A percentile compares a stretch with the other conserved stretches of the same genome.
These are phyloP conservation scores for Rhizomucor miehei DNA, from an alignment of 371 early-diverging fungal genomes.

Conservation along the genomic window DNA sequence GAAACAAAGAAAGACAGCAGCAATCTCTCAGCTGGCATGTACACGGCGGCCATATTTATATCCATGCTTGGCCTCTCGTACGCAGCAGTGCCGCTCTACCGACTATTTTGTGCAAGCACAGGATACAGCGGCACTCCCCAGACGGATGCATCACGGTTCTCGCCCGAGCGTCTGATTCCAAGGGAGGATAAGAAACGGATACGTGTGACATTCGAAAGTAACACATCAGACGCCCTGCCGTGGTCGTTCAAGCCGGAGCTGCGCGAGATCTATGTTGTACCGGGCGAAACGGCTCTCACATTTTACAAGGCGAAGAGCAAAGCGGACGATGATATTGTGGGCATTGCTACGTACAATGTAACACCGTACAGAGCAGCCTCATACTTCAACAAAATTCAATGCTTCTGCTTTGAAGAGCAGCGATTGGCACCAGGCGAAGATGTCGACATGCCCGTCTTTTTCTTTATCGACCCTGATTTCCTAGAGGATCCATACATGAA, in stretches of 20 bases:
- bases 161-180: slow-evolving; percentile 60
- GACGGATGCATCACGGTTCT: slow-evolving; percentile 56
- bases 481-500: slow-evolving; percentile 93
- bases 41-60: slow-evolving; percentile 81
- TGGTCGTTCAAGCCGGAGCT: slow-evolving; percentile 94
- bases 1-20: background rate
- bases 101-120: slow-evolving; percentile 90
- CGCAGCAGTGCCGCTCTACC: slow-evolving; percentile 95
- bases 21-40: slow-evolving; percentile 52
- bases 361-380: slow-evolving; percentile 89
- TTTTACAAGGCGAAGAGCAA: slow-evolving; percentile 95
- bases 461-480: slow-evolving; percentile 98
- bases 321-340: slow-evolving; percentile 88
- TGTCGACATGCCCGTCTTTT: slow-evolving; percentile 99
- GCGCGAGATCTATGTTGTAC: slow-evolving; percentile 79
- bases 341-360: slow-evolving; percentile 97
- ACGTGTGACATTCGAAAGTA: slow-evolving; percentile 82
- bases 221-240: slow-evolving; percentile 76
- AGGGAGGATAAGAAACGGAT: slow-evolving; percentile 58
- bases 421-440: slow-evolving; percentile 87
- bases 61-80: slow-evolving; percentile 87
- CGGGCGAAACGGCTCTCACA: slow-evolving; percentile 96
- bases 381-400: slow-evolving; percentile 98
- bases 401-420: slow-evolving; percentile 99
- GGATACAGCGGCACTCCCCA: slow-evolving; percentile 89